phyloP scores from a whole-genome alignment of 2,329 filamentous ascomycete species.

The Hypomyces rosellus region DNA sequence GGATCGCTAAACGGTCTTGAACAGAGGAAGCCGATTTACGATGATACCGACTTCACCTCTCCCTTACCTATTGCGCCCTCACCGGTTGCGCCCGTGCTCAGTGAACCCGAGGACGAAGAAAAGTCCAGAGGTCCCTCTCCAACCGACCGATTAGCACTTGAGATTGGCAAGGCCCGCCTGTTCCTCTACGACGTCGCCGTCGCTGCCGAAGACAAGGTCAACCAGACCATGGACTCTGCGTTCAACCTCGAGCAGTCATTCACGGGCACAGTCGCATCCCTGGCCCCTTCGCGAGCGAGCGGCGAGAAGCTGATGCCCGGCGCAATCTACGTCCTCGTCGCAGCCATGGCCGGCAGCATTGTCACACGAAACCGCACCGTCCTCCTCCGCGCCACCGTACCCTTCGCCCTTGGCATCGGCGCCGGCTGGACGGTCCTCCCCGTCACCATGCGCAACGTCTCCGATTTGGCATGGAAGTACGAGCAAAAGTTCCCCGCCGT shows the following conservation, averaged over 20 bases:
- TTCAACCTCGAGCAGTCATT: constrained; percentile 85
- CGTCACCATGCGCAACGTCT: constrained; percentile 83
- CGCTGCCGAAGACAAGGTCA: constrained; percentile 73
- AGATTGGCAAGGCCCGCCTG: constrained; percentile 75
- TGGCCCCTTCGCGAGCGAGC: constrained; percentile 78
- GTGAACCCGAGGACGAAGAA: constrained; percentile 27
- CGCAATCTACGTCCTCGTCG: constrained; percentile 84
- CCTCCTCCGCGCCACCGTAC: constrained; percentile 68
- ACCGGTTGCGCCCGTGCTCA: constrained; percentile 22
- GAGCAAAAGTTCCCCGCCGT: constrained; percentile 83
- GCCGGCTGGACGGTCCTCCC: constrained; percentile 82
- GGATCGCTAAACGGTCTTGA: background rate
- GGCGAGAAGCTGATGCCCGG: constrained; percentile 89
- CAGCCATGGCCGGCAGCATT: constrained; percentile 92
- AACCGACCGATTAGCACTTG: constrained; percentile 78
- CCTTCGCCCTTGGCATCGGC: constrained; percentile 71
- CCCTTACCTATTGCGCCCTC: constrained; percentile 26
- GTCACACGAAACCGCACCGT: constrained; percentile 82
- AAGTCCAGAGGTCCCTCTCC: constrained; percentile 55
- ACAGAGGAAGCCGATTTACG: constrained; percentile 71
- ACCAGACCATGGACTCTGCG: constrained; percentile 70
- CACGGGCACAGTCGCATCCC: constrained; percentile 79
- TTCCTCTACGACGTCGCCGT: constrained; percentile 72
- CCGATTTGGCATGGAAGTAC: constrained; percentile 82
- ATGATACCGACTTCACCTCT: constrained; percentile 51